These are phyloP conservation scores for Fraxinus floribunda DNA, from an alignment of 305 asterid genomes.

Conservation along the genomic window DNA sequence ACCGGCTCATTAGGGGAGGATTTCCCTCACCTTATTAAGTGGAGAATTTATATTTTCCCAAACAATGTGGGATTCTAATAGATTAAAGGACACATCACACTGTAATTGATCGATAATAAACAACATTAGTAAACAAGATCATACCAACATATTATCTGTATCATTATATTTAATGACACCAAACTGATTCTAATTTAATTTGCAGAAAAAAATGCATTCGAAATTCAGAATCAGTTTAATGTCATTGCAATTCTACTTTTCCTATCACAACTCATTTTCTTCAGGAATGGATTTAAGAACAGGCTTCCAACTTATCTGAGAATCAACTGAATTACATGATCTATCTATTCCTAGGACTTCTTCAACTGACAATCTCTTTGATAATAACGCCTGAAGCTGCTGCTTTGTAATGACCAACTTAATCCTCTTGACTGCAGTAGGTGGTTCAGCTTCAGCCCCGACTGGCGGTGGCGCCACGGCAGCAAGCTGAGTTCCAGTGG, in stretches of 20 bases:
- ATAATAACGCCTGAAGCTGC: slow-evolving; percentile 41
- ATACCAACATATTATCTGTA: background rate
- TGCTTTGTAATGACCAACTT: slow-evolving; percentile 46
- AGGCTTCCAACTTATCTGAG: slow-evolving; percentile 35
- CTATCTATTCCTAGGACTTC: slow-evolving; percentile 26
- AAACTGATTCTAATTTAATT: slow-evolving; percentile 15
- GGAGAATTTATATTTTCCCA: no score
- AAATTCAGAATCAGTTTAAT: slow-evolving; percentile 7
- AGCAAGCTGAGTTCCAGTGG: background rate
- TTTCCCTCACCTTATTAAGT: no score
- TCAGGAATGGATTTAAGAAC: slow-evolving; percentile 41
- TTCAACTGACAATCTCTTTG: slow-evolving; percentile 30
- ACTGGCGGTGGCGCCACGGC: background rate
- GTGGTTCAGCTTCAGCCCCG: background rate
- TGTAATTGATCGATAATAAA: background rate
- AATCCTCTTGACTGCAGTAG: slow-evolving; percentile 31
- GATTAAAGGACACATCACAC: background rate
- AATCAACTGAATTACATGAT: background rate
- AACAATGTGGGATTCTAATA: no score
- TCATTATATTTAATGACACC: slow-evolving; percentile 2
- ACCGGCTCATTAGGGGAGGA: no score
- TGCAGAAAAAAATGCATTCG: background rate
- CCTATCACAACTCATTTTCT: slow-evolving; percentile 20
- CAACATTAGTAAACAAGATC: background rate
- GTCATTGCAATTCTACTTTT: background rate